phyloP scores from a whole-genome alignment of 306 rosid species.

The Mucuna pruriens region DNA sequence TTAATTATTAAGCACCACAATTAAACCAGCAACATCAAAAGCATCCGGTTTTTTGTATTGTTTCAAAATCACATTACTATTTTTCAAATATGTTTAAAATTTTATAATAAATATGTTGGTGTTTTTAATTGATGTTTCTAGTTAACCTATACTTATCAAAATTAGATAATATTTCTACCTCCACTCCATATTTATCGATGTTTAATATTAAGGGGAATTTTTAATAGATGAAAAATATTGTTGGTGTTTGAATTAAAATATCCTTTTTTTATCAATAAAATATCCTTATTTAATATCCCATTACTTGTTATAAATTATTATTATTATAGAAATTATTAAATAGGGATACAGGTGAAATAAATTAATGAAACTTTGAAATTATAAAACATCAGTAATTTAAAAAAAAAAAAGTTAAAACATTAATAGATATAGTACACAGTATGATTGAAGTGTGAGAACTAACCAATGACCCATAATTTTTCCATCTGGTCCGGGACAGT shows the following conservation, averaged over 20 bases:
- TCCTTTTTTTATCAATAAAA: too few relatives aligned
- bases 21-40: neutral
- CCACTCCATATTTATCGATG: neutral
- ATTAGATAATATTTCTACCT: neutral
- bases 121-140: too few relatives aligned
- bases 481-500: conserved; percentile 63
- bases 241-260: neutral
- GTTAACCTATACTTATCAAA: too few relatives aligned
- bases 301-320: neutral
- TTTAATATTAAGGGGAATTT: neutral
- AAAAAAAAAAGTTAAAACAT: neutral
- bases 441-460: conserved; percentile 21
- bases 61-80: neutral
- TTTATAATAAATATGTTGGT: neutral
- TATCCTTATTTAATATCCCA: neutral
- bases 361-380: neutral
- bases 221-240: neutral
- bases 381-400: neutral
- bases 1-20: conserved; percentile 12
- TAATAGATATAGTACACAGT: neutral
- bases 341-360: neutral
- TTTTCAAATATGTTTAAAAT: neutral
- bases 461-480: conserved; percentile 80
- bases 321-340: neutral
- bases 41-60: neutral